Evolutionary conservation across 2,329 filamentous ascomycete species (phyloP).

Genomic region (Cladophialophora bantiana): DNA sequence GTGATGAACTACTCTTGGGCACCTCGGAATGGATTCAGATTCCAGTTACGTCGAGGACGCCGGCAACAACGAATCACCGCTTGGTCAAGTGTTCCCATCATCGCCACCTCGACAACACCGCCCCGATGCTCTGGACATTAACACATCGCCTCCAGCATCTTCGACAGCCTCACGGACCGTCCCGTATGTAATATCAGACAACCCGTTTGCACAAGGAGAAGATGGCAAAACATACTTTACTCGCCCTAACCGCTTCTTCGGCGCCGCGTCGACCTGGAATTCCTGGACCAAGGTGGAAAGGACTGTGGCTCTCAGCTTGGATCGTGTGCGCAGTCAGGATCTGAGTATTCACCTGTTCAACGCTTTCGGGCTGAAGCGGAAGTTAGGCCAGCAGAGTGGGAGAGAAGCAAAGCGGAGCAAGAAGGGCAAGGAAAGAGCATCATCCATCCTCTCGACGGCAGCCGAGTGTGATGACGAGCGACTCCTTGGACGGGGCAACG

Average conservation of each 20-base stretch:
- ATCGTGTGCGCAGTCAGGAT: slow-evolving; percentile 69
- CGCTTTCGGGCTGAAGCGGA: slow-evolving; percentile 70
- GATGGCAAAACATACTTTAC: slow-evolving; percentile 36
- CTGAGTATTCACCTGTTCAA: slow-evolving; percentile 81
- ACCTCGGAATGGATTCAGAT: slow-evolving; percentile 26
- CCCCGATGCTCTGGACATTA: neutral
- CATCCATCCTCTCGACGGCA: slow-evolving; percentile 14
- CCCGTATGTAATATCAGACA: slow-evolving; percentile 9
- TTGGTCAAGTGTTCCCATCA: slow-evolving; percentile 13
- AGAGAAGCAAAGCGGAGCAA: slow-evolving; percentile 12
- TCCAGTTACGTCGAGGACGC: slow-evolving; percentile 17
- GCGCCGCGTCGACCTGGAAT: slow-evolving; percentile 72
- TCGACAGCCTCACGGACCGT: slow-evolving; percentile 8
- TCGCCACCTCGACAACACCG: slow-evolving; percentile 12
- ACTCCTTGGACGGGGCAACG: slow-evolving; percentile 38
- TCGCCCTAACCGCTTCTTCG: slow-evolving; percentile 76
- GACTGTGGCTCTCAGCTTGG: slow-evolving; percentile 67
- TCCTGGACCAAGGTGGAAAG: slow-evolving; percentile 91
- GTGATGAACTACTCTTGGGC: neutral
- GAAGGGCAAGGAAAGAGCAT: slow-evolving; percentile 26
- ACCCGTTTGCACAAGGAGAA: slow-evolving; percentile 25
- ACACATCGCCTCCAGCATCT: neutral
- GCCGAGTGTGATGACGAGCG: slow-evolving; percentile 28
- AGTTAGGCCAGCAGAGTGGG: slow-evolving; percentile 39
- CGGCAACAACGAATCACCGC: slow-evolving; percentile 3